These are phyloP conservation scores for Phyllosticta paracitricarpa DNA, from an alignment of 2,329 filamentous ascomycete genomes.

Conservation along the genomic window DNA sequence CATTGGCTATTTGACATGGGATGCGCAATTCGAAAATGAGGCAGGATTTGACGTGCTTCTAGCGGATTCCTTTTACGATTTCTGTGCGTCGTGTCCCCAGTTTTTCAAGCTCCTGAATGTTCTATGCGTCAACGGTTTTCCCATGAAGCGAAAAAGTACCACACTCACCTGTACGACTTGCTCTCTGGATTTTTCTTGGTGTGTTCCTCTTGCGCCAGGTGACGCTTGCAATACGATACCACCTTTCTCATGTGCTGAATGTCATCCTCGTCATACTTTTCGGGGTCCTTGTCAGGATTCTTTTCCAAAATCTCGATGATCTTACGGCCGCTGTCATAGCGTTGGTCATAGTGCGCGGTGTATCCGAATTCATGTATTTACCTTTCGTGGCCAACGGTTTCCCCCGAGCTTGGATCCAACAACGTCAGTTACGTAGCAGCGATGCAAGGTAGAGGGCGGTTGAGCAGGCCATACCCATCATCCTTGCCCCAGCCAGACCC, in stretches of 20 bases:
- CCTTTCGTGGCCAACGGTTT: conserved; percentile 55
- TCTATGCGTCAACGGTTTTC: neutral
- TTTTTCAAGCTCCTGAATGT: conserved; percentile 18
- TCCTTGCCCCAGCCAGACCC: conserved; percentile 52
- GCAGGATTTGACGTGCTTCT: neutral
- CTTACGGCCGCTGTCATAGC: conserved; percentile 43
- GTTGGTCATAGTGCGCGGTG: neutral
- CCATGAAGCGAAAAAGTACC: too few relatives aligned
- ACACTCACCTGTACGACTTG: conserved; percentile 46
- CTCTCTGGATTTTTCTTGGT: conserved; percentile 47
- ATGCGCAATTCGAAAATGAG: neutral
- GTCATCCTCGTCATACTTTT: conserved; percentile 47
- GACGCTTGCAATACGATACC: conserved; percentile 55
- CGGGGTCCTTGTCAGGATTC: conserved; percentile 48
- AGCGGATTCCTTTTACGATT: conserved; percentile 12
- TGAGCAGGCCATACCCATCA: conserved; percentile 11
- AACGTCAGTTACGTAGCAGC: neutral
- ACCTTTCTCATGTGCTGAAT: conserved; percentile 54
- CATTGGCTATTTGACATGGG: neutral
- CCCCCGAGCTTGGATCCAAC: conserved; percentile 34
- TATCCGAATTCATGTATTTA: conserved; percentile 14
- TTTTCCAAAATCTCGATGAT: conserved; percentile 54
- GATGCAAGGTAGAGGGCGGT: neutral
- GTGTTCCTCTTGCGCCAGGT: conserved; percentile 54
- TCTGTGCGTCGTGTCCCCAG: conserved; percentile 27